A percentile compares a stretch with the other conserved stretches of the same genome.
Evolutionary conservation across 371 early-diverging fungal species (phyloP).

Genomic region (Sporodiniella umbellata): DNA sequence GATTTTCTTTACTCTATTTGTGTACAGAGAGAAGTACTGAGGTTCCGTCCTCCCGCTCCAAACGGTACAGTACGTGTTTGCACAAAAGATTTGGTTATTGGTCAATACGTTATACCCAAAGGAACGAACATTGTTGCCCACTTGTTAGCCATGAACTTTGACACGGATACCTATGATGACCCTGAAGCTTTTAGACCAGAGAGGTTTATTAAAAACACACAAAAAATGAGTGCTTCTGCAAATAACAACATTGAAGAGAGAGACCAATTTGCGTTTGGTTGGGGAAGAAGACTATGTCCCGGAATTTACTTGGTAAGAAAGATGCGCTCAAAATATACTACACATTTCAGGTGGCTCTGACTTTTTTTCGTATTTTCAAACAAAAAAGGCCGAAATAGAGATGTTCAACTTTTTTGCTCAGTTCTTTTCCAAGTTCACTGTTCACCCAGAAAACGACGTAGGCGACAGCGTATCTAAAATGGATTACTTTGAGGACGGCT

Average conservation of each 20-base stretch:
- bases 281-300: slow-evolving; percentile 22
- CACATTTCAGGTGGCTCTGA: no score
- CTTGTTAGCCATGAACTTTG: slow-evolving; percentile 14
- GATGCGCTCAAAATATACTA: no score
- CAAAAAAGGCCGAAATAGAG: slow-evolving; percentile 14
- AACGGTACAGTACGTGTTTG: slow-evolving; percentile 9
- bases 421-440: slow-evolving; percentile 3
- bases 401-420: slow-evolving; percentile 9
- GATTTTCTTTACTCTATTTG: slow-evolving; percentile 6
- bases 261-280: slow-evolving; percentile 20
- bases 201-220: slow-evolving; percentile 9
- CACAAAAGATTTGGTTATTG: slow-evolving; percentile 6
- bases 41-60: slow-evolving; percentile 3
- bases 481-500: no score
- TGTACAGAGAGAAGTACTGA: slow-evolving; percentile 11
- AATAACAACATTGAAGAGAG: slow-evolving; percentile 11
- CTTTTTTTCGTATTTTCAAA: no score
- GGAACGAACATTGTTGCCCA: slow-evolving; percentile 3
- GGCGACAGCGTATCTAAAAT: no score
- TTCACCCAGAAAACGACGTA: no score
- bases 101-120: slow-evolving; percentile 9
- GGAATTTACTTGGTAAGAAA: slow-evolving; percentile 10
- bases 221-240: slow-evolving; percentile 8
- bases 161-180: slow-evolving; percentile 2
- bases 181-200: slow-evolving; percentile 15